phyloP scores from a whole-genome alignment of 139 green algal genomes.

The Chlamydomonas eustigma region DNA sequence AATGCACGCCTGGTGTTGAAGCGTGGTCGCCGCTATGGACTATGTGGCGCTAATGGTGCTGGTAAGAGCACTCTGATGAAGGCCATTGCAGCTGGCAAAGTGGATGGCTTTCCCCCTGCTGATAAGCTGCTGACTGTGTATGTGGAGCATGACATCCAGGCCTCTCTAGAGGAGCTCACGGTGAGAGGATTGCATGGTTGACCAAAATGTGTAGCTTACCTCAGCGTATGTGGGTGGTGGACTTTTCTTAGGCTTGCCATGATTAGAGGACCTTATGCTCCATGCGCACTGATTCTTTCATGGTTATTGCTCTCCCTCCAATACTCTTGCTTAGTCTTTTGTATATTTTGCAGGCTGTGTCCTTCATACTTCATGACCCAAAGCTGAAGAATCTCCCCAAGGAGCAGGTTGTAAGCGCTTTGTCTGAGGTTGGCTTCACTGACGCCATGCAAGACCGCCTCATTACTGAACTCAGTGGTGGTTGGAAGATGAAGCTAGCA shows the following conservation, averaged over 20 bases:
- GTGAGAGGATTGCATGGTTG: conserved; percentile 14
- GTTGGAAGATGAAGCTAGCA: conserved; percentile 92
- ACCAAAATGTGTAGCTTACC: too few species aligned
- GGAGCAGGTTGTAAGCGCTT: conserved; percentile 49
- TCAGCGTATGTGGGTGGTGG: too few species aligned
- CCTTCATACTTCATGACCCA: conserved; percentile 39
- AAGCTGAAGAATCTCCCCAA: conserved; percentile 18
- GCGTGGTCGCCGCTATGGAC: conserved; percentile 74
- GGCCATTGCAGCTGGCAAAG: conserved; percentile 83
- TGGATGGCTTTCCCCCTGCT: conserved; percentile 83
- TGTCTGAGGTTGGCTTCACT: conserved; percentile 77
- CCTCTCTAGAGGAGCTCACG: conserved; percentile 21
- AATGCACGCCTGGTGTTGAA: conserved; percentile 73
- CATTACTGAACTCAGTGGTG: conserved; percentile 60
- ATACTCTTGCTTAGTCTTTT: too few species aligned
- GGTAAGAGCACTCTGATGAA: conserved; percentile 90
- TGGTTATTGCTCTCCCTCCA: too few species aligned
- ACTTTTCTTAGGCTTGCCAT: too few species aligned
- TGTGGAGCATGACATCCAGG: conserved; percentile 86
- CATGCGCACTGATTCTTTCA: too few species aligned
- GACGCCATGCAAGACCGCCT: conserved; percentile 46
- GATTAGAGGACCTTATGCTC: too few species aligned
- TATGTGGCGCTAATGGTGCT: conserved; percentile 80
- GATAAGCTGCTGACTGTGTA: conserved; percentile 78
- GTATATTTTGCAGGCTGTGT: background rate